Percentiles rank a stretch among this genome's conserved stretches.
Evolutionary conservation across 2,329 filamentous ascomycete species (phyloP).

Genomic region (Sphaerulina musiva): DNA sequence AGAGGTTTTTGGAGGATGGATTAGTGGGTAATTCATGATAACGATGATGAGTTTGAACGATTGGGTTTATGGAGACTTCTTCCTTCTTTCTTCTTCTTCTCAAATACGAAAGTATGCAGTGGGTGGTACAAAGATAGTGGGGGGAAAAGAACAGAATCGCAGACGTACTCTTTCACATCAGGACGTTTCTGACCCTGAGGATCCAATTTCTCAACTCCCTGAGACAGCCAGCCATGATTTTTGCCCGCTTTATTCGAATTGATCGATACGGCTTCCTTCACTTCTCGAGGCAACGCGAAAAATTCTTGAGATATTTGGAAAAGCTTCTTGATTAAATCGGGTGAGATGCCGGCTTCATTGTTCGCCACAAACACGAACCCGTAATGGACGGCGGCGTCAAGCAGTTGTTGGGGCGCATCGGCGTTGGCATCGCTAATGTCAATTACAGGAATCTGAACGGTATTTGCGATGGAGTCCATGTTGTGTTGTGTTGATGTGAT

Average conservation of each 20-base stretch:
- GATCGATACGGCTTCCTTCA: slow-evolving; percentile 71
- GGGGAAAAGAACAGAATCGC: too few relatives aligned
- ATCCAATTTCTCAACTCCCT: slow-evolving; percentile 84
- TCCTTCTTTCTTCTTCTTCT: neutral
- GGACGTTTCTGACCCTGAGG: slow-evolving; percentile 64
- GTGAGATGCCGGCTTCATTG: slow-evolving; percentile 56
- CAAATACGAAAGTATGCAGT: neutral
- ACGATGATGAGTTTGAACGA: neutral
- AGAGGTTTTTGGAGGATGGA: neutral
- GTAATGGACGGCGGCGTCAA: slow-evolving; percentile 72
- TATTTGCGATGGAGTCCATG: slow-evolving; percentile 10
- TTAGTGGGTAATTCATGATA: too few relatives aligned
- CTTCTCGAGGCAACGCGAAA: slow-evolving; percentile 62
- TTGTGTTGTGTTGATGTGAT: neutral
- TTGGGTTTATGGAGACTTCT: too few relatives aligned
- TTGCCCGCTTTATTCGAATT: slow-evolving; percentile 52
- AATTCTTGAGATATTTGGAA: slow-evolving; percentile 69
- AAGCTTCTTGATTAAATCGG: slow-evolving; percentile 58
- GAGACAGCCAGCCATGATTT: slow-evolving; percentile 83
- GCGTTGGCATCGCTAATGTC: slow-evolving; percentile 60
- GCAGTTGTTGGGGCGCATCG: slow-evolving; percentile 60
- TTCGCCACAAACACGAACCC: slow-evolving; percentile 89
- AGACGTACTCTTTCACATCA: slow-evolving; percentile 70
- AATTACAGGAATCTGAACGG: slow-evolving; percentile 63
- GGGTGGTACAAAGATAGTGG: neutral